Conservation (phyloP, 2,329 filamentous ascomycete genomes). For the Pseudohalonectria lignicola region DNA sequence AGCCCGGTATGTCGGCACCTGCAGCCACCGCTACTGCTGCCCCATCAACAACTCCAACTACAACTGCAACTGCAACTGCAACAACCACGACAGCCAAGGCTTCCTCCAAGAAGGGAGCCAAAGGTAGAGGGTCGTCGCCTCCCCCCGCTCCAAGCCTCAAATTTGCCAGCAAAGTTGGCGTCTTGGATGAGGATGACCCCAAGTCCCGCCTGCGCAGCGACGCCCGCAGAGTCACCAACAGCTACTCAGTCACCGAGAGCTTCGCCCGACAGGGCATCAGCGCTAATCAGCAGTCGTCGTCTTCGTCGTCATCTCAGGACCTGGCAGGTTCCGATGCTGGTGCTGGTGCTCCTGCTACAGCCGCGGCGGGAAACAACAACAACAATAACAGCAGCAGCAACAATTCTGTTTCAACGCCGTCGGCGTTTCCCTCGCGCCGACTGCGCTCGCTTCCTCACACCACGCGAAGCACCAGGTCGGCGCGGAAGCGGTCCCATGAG, state of each 20-base stretch:
- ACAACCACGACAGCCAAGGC: background rate
- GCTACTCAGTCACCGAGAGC: constrained; percentile 23
- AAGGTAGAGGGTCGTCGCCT: background rate
- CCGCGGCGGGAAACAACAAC: too few species aligned
- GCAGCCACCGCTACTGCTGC: constrained; percentile 6
- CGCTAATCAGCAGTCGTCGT: background rate
- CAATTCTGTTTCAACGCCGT: background rate
- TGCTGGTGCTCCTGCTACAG: too few species aligned
- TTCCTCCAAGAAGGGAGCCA: constrained; percentile 2
- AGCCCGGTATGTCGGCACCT: background rate
- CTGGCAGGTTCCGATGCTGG: too few species aligned
- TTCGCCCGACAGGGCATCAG: constrained; percentile 19
- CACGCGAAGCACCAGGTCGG: constrained; percentile 37
- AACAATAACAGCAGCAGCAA: too few species aligned
- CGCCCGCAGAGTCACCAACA: constrained; percentile 21
- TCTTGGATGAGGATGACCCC: constrained; percentile 13
- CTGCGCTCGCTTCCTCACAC: too few species aligned
- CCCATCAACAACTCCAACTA: constrained; percentile 5
- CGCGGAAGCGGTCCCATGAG: constrained; percentile 41
- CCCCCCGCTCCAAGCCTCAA: too few species aligned
- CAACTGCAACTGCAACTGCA: constrained; percentile 2
- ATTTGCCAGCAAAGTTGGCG: constrained; percentile 13
- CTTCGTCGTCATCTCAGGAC: too few species aligned
- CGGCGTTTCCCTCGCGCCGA: background rate
- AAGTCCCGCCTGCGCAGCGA: constrained; percentile 14